These are phyloP conservation scores for Cyberlindnera meyerae DNA, from an alignment of 805 yeast genomes.

Conservation along the genomic window DNA sequence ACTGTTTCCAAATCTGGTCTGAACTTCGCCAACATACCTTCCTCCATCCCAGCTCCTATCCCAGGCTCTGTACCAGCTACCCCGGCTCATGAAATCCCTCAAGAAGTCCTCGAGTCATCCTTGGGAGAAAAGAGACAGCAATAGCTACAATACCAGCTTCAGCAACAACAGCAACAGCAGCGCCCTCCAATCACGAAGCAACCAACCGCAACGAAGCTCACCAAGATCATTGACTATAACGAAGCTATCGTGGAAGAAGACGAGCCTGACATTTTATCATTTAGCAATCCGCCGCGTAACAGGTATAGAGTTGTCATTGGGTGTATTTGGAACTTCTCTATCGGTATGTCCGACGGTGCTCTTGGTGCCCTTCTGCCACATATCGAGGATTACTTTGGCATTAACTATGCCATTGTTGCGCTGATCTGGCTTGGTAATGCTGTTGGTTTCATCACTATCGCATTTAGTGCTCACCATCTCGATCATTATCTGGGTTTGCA, in stretches of 20 bases:
- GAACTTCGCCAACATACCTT: conserved; percentile 7
- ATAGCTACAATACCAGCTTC: too few species aligned
- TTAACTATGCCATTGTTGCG: conserved; percentile 51
- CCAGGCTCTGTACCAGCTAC: conserved; percentile 40
- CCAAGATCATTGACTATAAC: conserved; percentile 9
- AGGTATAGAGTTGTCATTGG: conserved; percentile 37
- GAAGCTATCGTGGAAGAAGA: conserved; percentile 4
- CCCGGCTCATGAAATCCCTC: conserved; percentile 32
- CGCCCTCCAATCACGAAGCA: conserved; percentile 12
- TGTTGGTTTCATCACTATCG: conserved; percentile 48
- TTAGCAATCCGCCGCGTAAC: conserved; percentile 44
- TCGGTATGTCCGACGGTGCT: conserved; percentile 51
- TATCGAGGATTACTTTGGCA: conserved; percentile 43
- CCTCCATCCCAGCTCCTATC: conserved; percentile 31
- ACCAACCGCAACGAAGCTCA: conserved; percentile 11
- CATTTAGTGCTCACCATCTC: conserved; percentile 42
- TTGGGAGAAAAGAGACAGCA: too few species aligned
- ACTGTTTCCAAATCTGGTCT: conserved; percentile 8
- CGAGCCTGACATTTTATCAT: conserved; percentile 19
- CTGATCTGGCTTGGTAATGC: conserved; percentile 56
- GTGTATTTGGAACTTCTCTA: conserved; percentile 35
- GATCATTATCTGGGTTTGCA: conserved; percentile 37
- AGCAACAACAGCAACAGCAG: conserved; percentile 3
- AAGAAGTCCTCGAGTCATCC: conserved; percentile 13
- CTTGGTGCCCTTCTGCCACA: conserved; percentile 57